Conservation (phyloP, 192 early-diverging fungal genomes). For the Backusella macrospora region DNA sequence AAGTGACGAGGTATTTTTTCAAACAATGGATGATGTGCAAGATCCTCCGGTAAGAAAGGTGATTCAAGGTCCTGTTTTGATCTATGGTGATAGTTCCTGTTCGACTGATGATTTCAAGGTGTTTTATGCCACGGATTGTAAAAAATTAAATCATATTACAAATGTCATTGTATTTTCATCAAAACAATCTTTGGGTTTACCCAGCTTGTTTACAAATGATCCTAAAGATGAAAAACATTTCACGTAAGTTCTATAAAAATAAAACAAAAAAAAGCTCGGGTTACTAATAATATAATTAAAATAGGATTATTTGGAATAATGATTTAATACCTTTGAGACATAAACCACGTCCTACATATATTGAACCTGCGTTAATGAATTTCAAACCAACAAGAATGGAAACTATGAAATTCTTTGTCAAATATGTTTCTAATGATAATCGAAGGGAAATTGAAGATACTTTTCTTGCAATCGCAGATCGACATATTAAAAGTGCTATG, state of each 20-base stretch:
- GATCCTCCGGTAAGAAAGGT: constrained; percentile 24
- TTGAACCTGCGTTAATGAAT: constrained; percentile 16
- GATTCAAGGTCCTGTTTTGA: constrained; percentile 42
- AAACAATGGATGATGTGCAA: constrained; percentile 37
- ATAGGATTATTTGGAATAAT: constrained; percentile 56
- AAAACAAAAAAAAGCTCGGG: background rate
- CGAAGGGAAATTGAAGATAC: constrained; percentile 62
- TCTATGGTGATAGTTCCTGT: constrained; percentile 55
- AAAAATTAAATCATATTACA: constrained; percentile 42
- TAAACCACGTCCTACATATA: constrained; percentile 42
- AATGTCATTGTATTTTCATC: constrained; percentile 76
- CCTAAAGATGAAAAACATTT: constrained; percentile 72
- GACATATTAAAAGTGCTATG: constrained; percentile 40
- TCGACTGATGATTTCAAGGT: constrained; percentile 58
- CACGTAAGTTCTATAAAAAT: constrained; percentile 43
- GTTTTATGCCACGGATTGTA: constrained; percentile 51
- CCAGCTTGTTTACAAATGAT: constrained; percentile 70
- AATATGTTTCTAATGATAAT: constrained; percentile 59
- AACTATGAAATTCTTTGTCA: constrained; percentile 52
- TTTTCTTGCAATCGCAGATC: constrained; percentile 60
- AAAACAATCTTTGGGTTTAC: constrained; percentile 60
- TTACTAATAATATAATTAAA: background rate
- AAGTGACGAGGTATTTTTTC: constrained; percentile 51
- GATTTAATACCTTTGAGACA: constrained; percentile 41
- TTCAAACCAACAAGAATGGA: constrained; percentile 7